A percentile compares a stretch with the other conserved stretches of the same genome.
Evolutionary conservation across 2,329 filamentous ascomycete genomes (phyloP).

Genomic region (Trichoderma gracile): DNA sequence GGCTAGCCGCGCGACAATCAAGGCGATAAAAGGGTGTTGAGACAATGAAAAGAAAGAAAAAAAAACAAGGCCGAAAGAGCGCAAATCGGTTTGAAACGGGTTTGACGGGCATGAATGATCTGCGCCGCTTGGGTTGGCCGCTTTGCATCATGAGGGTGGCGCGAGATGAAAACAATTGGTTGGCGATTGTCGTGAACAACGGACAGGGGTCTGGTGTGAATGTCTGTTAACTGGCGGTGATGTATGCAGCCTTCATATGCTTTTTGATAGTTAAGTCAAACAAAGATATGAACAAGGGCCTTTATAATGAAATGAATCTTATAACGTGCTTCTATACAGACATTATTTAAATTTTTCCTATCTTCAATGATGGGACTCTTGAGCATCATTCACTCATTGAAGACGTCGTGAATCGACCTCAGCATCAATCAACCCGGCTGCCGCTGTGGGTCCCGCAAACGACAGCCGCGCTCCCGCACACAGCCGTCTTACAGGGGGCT

Average conservation of each 20-base stretch:
- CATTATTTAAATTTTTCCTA: no score
- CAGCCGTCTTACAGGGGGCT: not conserved
- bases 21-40: not conserved
- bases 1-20: conserved; percentile 21
- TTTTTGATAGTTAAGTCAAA: not conserved
- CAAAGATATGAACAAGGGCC: not conserved
- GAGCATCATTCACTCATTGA: not conserved
- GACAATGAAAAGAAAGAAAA: no score
- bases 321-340: not conserved
- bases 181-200: conserved; percentile 7
- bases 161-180: conserved; percentile 9
- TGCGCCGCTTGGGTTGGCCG: conserved; percentile 6
- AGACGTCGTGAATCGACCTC: no score
- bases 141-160: conserved; percentile 12
- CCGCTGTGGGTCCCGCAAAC: conserved; percentile 7
- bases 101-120: not conserved
- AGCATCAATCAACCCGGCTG: not conserved
- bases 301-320: no score
- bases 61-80: not conserved
- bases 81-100: not conserved
- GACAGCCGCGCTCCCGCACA: not conserved
- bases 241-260: not conserved
- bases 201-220: not conserved
- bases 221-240: no score
- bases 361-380: not conserved